A percentile compares a stretch with the other conserved stretches of the same genome.
phyloP scores from a whole-genome alignment of 148 eudicot species.

The Camellia lanceoleosa region DNA sequence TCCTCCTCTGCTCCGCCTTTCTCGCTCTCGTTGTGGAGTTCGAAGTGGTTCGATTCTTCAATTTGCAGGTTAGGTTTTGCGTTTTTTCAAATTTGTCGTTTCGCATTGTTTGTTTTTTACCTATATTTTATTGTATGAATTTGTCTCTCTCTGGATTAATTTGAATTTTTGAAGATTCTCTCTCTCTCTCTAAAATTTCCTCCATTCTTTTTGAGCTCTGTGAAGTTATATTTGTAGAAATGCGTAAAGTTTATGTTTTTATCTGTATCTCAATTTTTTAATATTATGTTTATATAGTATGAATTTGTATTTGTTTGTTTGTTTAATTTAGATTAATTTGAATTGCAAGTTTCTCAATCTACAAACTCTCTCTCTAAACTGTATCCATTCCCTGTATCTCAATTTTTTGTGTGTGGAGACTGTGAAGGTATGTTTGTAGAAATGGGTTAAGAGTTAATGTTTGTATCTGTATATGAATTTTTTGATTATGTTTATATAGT shows the following conservation, averaged over 20 bases:
- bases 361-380: background rate
- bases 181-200: background rate
- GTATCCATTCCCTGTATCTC: background rate
- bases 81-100: slow-evolving; percentile 32
- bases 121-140: slow-evolving; percentile 14
- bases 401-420: too few relatives aligned
- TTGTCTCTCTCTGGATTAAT: slow-evolving; percentile 1
- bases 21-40: slow-evolving; percentile 32
- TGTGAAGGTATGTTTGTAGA: too few relatives aligned
- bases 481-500: too few relatives aligned
- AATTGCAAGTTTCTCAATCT: background rate
- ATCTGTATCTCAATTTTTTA: background rate
- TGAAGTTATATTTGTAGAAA: too few relatives aligned
- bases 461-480: too few relatives aligned
- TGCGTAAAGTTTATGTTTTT: background rate
- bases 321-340: background rate
- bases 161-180: background rate
- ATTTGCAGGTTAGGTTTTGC: slow-evolving; percentile 28
- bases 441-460: too few relatives aligned
- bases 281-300: too few relatives aligned
- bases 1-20: slow-evolving; percentile 21
- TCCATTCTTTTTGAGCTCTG: background rate
- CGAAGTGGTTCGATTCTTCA: slow-evolving; percentile 37
- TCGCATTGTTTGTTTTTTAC: slow-evolving; percentile 35
- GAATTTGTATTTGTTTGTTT: background rate